Evolutionary conservation across 1,284 basidiomycete genomes (phyloP), one percentile per base, ranked within the genome.

Genomic region (Boletellus dicymbophilus): DNA sequence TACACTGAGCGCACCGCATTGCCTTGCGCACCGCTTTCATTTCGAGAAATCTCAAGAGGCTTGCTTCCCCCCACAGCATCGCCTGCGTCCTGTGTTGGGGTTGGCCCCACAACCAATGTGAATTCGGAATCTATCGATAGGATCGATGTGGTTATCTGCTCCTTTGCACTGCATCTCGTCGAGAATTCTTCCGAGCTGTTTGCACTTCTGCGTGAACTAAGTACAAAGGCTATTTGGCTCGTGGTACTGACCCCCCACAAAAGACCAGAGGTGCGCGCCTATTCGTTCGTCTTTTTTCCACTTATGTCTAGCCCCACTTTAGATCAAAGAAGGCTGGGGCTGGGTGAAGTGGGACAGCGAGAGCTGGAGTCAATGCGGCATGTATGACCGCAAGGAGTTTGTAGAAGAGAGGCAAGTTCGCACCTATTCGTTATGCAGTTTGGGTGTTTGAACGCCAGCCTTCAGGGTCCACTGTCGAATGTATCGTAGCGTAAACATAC

Each of bases 271-370:
- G 85, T 85, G 56, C 30, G 59, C 48, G n/a, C 21, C 20, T 25
- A 16, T 33, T 41, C 12, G 21, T 34, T 43, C n/a, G n/a, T n/a
- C n/a, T n/a, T 26, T 48, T 1, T 6, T 21, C 8, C 4, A 9
- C 21, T 16, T n/a, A 5, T 36, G 21, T 20, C 16, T 15, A 51
- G 9, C 5, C 11, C 8, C 15, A 15, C 21, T 7, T 6, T 44
- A 88, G 85, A 82, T 89, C 57, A 88, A 88, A 65, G 77, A 81
- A 13, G 81, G 82, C 0, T 89, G 85, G 85, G 85, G 86, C 12
- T 90, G 85, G 85, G 63, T 67, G 11, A 79, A 85, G 55, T 88
- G 85, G 84, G 78, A 88, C 58, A 65, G 79, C 20, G 70, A 75
- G n/a, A 62, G 60, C 11, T 88, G 85, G 85, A 57, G 60, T 22